Percentiles rank a stretch among this genome's conserved stretches.
Evolutionary conservation across 2,329 filamentous ascomycete species (phyloP).

Genomic region (Fusarium keratoplasticum): DNA sequence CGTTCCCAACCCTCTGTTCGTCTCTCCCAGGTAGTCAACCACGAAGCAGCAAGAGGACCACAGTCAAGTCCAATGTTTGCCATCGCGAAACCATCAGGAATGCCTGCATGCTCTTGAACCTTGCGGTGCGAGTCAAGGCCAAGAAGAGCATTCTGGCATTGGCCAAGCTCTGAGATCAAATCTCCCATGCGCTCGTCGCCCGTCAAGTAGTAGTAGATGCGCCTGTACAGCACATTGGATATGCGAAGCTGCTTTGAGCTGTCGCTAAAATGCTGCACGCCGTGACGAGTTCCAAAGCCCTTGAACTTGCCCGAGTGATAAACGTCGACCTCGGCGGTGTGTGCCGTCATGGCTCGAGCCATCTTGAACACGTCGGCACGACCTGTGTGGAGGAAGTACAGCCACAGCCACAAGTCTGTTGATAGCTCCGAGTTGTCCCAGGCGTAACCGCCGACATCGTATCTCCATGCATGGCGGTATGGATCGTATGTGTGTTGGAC

Average conservation of each 20-base stretch:
- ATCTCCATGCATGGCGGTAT: conserved; percentile 70
- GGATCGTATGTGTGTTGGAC: conserved; percentile 71
- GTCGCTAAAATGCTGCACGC: conserved; percentile 71
- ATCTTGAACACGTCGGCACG: conserved; percentile 67
- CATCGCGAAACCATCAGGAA: conserved; percentile 32
- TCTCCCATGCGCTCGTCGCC: conserved; percentile 69
- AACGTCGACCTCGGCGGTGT: conserved; percentile 70
- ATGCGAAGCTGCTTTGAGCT: conserved; percentile 72
- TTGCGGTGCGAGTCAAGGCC: conserved; percentile 31
- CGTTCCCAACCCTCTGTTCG: conserved; percentile 12
- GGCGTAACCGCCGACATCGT: conserved; percentile 71
- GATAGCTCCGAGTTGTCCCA: conserved; percentile 75
- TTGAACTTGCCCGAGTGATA: conserved; percentile 69
- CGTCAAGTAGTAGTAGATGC: conserved; percentile 67
- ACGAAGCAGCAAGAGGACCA: conserved; percentile 25
- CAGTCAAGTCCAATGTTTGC: conserved; percentile 35
- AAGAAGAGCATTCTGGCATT: conserved; percentile 22
- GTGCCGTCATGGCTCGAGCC: conserved; percentile 67
- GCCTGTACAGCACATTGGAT: conserved; percentile 47
- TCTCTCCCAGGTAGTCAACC: conserved; percentile 36
- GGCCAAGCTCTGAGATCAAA: conserved; percentile 20
- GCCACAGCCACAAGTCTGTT: conserved; percentile 71
- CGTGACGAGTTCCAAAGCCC: conserved; percentile 71
- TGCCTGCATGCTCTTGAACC: conserved; percentile 24
- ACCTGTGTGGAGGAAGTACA: conserved; percentile 69